Evolutionary conservation across 164 flowering plant genomes (phyloP), one percentile per base, ranked within the genome.

Genomic region (Vitis rotundifolia): DNA sequence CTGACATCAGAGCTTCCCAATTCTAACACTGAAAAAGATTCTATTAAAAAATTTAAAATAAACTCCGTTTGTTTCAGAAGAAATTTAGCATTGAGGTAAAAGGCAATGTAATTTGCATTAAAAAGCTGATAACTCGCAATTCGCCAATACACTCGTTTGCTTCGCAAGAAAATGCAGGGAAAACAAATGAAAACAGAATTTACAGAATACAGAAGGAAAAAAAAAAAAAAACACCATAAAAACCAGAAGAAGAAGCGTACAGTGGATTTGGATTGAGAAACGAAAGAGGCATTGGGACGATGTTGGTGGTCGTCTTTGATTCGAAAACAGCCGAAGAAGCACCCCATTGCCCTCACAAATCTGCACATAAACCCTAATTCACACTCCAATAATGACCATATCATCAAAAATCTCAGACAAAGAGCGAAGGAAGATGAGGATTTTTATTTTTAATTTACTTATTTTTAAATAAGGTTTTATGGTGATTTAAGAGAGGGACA

Each of bases 241-340:
- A 75, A 5, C 16, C 7, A 44, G 12, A 15, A 54, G 13, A 59
- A 26, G 9, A 37, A 49, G 3, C 64, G 3, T 62, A 83, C 86
- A 49, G 75, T 77, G 49, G 64, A 66, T 12, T 71, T 87, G 1
- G 85, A 71, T 49, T 63, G 66, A 28, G 56, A 56, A 11, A 82
- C 52, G 1, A 67, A 75, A 48, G 85, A 67, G 31, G 74, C 0
- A 11, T 61, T 73, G 28, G 70, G 52, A 5, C 72, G 80, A 60
- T 65, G 67, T 18, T 59, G 63, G 15, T 70, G 70, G 5, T 77
- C 83, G 58, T 81, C 87, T 75, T 71, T 80, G 71, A 76, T 58
- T 9, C 92, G 85, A 49, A 90, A 87, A 76, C 94, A 88, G 7
- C 77, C 84, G 61, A 87, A 75, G 81, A 90, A 80, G 72, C 94